Base-by-base conservation (phyloP, 306 rosid species). In the Hippophae rhamnoides region DNA sequence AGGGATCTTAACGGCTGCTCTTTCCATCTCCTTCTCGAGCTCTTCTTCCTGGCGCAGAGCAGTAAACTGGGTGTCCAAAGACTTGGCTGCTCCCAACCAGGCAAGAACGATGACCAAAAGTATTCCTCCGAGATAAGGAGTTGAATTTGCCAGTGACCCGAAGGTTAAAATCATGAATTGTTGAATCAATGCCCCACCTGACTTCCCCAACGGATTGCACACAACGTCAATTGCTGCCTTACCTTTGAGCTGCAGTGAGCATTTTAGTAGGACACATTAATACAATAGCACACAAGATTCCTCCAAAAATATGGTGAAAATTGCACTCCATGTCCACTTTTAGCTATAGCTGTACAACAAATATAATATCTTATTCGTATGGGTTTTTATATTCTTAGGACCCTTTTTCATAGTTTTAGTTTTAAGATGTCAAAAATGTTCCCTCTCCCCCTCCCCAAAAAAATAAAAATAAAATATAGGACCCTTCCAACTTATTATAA, bases 141-240 rank as follows among this genome's bases (percentile, higher is more conserved):
- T 89, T 49, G 99, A 93, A 65, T 71, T 93, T 5, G 99, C 97
- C 0, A 93, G 94, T 31, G 99, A 93, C 41, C 97, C 99, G 7
- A 93, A 93, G 53, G 77, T 82, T 60, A 93, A 71, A 68, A 93
- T 93, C 99, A 93, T 93, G 62, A 93, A 88, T 71, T 93, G 99
- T 71, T 93, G 99, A 61, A 93, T 93, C 52, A 89, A 79, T 48
- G 99, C 97, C 7, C 99, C 99, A 0, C 99, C 99, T 0, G 97
- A 93, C 62, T 89, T 93, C 63, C 97, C 97, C 76, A 93, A 67
- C 11, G 99, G 99, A 57, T 93, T 93, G 90, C 99, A 93, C 55
- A 93, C 99, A 1, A 88, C 97, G 65, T 93, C 99, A 46, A 93
- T 93, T 59, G 99, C 99, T 5, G 99, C 99, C 86, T 93, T 93